Evolutionary conservation across 345 rosid genomes (phyloP).

Genomic region (Combretum micranthum): DNA sequence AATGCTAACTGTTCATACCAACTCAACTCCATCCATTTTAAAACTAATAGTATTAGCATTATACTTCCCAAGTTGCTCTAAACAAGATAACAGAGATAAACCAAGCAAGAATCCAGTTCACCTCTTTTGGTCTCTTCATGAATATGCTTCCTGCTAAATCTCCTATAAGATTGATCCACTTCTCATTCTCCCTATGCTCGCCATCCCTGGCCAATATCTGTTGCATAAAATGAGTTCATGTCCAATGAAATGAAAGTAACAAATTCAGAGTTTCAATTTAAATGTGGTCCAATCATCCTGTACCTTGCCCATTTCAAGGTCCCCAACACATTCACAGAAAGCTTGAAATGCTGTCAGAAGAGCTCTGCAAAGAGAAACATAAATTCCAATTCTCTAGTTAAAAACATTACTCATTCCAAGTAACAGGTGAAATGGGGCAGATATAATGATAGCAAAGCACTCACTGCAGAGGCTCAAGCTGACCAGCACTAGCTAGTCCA

Average conservation of each 20-base stretch:
- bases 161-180: slow-evolving; percentile 90
- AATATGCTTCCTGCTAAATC: slow-evolving; percentile 78
- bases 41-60: not conserved
- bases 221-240: slow-evolving; percentile 3
- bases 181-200: slow-evolving; percentile 80
- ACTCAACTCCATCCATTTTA: not conserved
- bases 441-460: slow-evolving; percentile 3
- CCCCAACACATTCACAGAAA: slow-evolving; percentile 98
- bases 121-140: slow-evolving; percentile 98
- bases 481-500: slow-evolving; percentile 77
- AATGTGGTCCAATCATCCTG: not conserved
- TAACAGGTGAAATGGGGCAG: not conserved
- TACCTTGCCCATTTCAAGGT: slow-evolving; percentile 99
- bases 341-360: slow-evolving; percentile 86
- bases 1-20: too few relatives aligned
- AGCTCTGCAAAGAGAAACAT: slow-evolving; percentile 47
- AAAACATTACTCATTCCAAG: not conserved
- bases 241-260: not conserved
- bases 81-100: not conserved
- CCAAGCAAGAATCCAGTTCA: slow-evolving; percentile 13
- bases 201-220: slow-evolving; percentile 90
- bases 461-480: slow-evolving; percentile 78
- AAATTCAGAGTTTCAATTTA: not conserved
- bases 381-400: slow-evolving; percentile 1
- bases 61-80: not conserved